phyloP scores from a whole-genome alignment of 2,329 filamentous ascomycete species.

The Hypomyces rosellus region DNA sequence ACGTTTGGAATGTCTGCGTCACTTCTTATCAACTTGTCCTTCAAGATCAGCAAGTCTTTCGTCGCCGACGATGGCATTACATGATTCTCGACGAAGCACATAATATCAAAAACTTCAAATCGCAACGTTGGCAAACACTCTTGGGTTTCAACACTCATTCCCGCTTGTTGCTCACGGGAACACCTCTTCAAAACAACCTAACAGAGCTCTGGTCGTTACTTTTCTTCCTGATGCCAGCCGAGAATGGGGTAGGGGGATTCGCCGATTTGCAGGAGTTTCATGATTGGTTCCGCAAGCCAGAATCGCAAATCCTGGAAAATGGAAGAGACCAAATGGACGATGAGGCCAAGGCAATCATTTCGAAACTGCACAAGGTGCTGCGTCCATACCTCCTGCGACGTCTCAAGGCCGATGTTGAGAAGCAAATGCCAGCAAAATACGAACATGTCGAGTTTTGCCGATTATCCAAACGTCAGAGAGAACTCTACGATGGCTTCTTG shows the following conservation, averaged over 20 bases:
- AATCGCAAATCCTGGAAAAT: constrained; percentile 92
- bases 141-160: constrained; percentile 89
- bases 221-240: constrained; percentile 93
- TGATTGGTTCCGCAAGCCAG: constrained; percentile 90
- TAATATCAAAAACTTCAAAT: constrained; percentile 99
- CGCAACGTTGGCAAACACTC: constrained; percentile 91
- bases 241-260: constrained; percentile 81
- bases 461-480: constrained; percentile 88
- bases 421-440: constrained; percentile 97
- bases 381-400: constrained; percentile 86
- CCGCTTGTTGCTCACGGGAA: constrained; percentile 83
- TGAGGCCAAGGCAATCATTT: constrained; percentile 84
- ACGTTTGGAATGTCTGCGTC: constrained; percentile 94
- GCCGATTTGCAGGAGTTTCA: constrained; percentile 94
- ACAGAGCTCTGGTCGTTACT: constrained; percentile 95
- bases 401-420: constrained; percentile 94
- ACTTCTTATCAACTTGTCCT: constrained; percentile 96
- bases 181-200: constrained; percentile 92
- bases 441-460: constrained; percentile 96
- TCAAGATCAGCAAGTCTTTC: constrained; percentile 90
- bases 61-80: constrained; percentile 90
- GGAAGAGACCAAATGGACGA: constrained; percentile 91
- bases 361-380: constrained; percentile 88
- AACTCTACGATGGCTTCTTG: constrained; percentile 94
- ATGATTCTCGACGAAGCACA: constrained; percentile 97